Evolutionary conservation across 2,329 filamentous ascomycete species (phyloP), one percentile per base, ranked within the genome.

Genomic region (Cucurbitaria berberidis): DNA sequence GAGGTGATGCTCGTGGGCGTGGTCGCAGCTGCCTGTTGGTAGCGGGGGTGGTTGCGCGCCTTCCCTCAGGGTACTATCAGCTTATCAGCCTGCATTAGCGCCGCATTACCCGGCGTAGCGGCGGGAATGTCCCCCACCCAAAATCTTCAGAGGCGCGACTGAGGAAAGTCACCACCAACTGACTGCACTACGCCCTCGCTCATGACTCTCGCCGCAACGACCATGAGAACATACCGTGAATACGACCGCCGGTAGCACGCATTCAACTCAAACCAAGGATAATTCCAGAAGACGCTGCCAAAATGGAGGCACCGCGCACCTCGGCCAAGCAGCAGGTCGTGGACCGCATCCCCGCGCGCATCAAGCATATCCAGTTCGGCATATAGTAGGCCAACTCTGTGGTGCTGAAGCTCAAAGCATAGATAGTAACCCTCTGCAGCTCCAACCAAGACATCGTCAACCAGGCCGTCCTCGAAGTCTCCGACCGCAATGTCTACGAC

Each of bases 381-480:
- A 90, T 98, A 58, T 86, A 96, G 87, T 93, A 80, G 40, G 56
- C 13, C 52, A 42, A 45, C 45, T 18, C 48, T 15, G 32, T 35
- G 42, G 24, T 43, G 27, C 36, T 21, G 22, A 29, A 10, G 3
- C 32, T 34, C 10, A 34, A n/a, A 47, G 22, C 26, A 34, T 36
- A 27, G 40, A 42, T 58, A 54, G 51, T 69, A 51, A 72, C 67
- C 22, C 18, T 27, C 51, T 46, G 16, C 60, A 92, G 89, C 70
- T 96, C 93, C 22, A 92, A 90, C 67, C 90, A 96, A 73, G 91
- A 98, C 70, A 96, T 98, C 63, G 90, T 96, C 64, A 96, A 93
- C 72, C 95, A 99, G 77, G 92, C 90, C 59, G 92, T 97, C 51
- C 84, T 98, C 62, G 92, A 97, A 77, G 89, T 99, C 52, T 96